Conservation (phyloP, 2,329 filamentous ascomycete genomes). For the Volutella citrinella region DNA sequence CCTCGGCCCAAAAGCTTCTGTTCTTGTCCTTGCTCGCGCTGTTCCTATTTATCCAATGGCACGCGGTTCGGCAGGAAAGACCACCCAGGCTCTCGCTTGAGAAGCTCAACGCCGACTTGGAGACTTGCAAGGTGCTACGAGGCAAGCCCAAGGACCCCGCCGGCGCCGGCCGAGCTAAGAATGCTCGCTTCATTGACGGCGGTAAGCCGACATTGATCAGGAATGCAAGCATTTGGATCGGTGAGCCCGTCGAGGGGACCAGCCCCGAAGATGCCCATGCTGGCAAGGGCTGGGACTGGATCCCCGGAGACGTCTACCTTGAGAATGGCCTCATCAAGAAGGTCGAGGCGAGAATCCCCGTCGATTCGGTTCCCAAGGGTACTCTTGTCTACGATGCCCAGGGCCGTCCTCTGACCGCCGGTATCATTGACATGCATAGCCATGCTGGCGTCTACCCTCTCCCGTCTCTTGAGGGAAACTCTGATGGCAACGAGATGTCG, state of each 20-base stretch:
- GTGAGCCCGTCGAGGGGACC: conserved; percentile 53
- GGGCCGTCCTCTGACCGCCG: conserved; percentile 61
- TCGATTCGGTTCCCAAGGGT: conserved; percentile 41
- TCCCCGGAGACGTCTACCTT: conserved; percentile 56
- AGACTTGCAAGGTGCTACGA: conserved; percentile 53
- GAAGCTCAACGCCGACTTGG: conserved; percentile 52
- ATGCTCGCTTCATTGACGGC: conserved; percentile 58
- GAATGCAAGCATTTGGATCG: conserved; percentile 66
- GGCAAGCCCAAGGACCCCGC: conserved; percentile 53
- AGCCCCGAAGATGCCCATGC: conserved; percentile 51
- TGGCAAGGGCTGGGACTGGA: conserved; percentile 61
- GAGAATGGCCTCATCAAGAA: conserved; percentile 59
- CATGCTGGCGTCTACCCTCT: conserved; percentile 60
- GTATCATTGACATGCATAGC: conserved; percentile 71
- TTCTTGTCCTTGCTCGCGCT: conserved; percentile 48
- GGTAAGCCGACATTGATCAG: conserved; percentile 60
- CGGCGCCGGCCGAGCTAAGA: conserved; percentile 54
- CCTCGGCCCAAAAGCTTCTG: conserved; percentile 41
- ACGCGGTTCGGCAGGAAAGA: conserved; percentile 32
- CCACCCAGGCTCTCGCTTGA: conserved; percentile 45
- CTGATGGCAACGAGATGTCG: conserved; percentile 63
- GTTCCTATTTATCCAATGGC: conserved; percentile 49
- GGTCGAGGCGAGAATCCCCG: conserved; percentile 44
- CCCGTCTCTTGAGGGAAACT: conserved; percentile 51
- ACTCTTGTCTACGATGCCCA: conserved; percentile 54